Conservation (phyloP, 2,329 filamentous ascomycete genomes). For the Talaromyces sp. region DNA sequence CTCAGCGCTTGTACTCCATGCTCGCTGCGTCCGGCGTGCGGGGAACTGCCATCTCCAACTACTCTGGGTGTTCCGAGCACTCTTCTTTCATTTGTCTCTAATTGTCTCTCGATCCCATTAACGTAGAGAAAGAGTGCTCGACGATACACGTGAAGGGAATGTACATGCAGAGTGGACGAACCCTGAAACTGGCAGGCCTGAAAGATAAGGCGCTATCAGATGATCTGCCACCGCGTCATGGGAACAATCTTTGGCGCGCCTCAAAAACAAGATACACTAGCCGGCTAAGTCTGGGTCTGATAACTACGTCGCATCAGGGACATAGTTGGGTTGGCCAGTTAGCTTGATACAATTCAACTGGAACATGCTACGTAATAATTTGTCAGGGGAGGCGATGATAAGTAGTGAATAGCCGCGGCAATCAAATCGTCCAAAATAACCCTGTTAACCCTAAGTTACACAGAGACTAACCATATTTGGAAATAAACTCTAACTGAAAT, state of each 20-base stretch:
- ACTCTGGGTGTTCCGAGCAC: neutral
- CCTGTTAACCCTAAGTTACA: neutral
- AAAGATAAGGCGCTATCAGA: neutral
- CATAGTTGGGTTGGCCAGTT: neutral
- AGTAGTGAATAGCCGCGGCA: neutral
- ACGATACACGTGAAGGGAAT: neutral
- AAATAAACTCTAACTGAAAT: neutral
- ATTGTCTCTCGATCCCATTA: too few relatives aligned
- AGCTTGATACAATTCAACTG: neutral
- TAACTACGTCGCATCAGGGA: neutral
- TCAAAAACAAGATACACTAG: neutral
- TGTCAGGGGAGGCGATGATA: neutral
- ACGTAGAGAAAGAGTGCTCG: too few relatives aligned
- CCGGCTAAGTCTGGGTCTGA: neutral
- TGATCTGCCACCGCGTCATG: constrained; percentile 3
- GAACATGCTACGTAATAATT: neutral
- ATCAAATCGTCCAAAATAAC: neutral
- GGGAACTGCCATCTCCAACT: neutral
- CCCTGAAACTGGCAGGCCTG: neutral
- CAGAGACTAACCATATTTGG: neutral
- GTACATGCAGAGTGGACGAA: neutral
- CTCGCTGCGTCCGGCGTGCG: neutral
- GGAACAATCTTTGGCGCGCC: neutral
- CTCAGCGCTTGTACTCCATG: neutral
- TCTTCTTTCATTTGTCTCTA: neutral